These are phyloP conservation scores for Globisporangium orthogonon DNA, from an alignment of 352 stramenopile species.

Conservation along the genomic window DNA sequence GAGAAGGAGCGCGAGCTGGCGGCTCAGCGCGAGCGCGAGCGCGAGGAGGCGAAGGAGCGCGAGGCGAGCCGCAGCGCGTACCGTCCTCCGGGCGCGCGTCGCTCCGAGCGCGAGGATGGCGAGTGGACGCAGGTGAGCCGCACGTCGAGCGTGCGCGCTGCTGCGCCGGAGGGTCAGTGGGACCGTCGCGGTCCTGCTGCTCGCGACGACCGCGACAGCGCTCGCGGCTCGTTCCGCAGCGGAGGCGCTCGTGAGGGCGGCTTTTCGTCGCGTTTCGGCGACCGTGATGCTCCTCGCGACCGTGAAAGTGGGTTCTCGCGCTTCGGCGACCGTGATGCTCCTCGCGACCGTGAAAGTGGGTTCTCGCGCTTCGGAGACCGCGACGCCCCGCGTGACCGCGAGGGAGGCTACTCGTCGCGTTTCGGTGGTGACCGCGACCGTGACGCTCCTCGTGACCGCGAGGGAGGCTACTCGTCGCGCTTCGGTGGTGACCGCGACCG, in stretches of 20 bases:
- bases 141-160: conserved; percentile 18
- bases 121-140: conserved; percentile 66
- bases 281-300: conserved; percentile 27
- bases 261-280: conserved; percentile 19
- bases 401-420: conserved; percentile 16
- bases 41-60: conserved; percentile 36
- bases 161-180: conserved; percentile 49
- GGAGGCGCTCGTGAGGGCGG: conserved; percentile 6
- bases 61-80: conserved; percentile 16
- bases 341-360: neutral
- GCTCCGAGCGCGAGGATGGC: conserved; percentile 38
- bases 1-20: conserved; percentile 34
- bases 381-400: conserved; percentile 22
- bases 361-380: conserved; percentile 22
- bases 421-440: conserved; percentile 24
- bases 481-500: conserved; percentile 19
- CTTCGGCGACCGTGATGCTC: conserved; percentile 14
- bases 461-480: conserved; percentile 16
- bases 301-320: conserved; percentile 11
- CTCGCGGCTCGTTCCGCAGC: conserved; percentile 10
- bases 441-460: conserved; percentile 20
- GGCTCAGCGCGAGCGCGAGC: conserved; percentile 6
- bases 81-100: conserved; percentile 18
- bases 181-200: conserved; percentile 42
- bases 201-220: conserved; percentile 29